Conservation (phyloP, 768 basidiomycete genomes). For the Panus rudis region DNA sequence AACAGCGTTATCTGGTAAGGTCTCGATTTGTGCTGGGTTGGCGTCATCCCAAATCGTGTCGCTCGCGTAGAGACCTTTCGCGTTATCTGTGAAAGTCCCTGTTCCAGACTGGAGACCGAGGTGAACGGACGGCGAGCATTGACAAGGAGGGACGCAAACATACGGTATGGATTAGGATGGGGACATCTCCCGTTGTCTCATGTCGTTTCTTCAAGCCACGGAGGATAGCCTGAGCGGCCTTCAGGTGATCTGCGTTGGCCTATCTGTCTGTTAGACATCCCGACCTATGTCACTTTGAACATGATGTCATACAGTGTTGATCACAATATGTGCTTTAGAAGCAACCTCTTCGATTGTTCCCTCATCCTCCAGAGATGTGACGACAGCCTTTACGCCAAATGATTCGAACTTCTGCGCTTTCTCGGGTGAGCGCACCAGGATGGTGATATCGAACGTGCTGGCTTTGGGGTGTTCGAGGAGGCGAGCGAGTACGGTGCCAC, state of each 20-base stretch:
- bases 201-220: conserved; percentile 43
- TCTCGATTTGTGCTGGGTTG: background rate
- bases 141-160: conserved; percentile 15
- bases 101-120: conserved; percentile 15
- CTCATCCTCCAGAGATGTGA: conserved; percentile 25
- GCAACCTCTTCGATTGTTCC: conserved; percentile 32
- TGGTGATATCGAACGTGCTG: conserved; percentile 36
- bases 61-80: background rate
- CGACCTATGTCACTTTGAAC: background rate
- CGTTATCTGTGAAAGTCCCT: conserved; percentile 32
- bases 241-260: conserved; percentile 41
- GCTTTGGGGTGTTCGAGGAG: conserved; percentile 38
- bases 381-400: conserved; percentile 14
- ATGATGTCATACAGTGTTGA: conserved; percentile 7
- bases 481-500: conserved; percentile 43
- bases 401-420: conserved; percentile 25
- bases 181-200: conserved; percentile 33
- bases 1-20: background rate
- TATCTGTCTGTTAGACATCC: conserved; percentile 8
- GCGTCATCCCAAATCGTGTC: background rate
- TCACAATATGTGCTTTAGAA: conserved; percentile 34
- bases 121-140: background rate
- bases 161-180: conserved; percentile 58
- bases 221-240: conserved; percentile 39
- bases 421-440: conserved; percentile 37